Evolutionary conservation across 306 rosid species (phyloP).

Genomic region (Sicyos baderoa): DNA sequence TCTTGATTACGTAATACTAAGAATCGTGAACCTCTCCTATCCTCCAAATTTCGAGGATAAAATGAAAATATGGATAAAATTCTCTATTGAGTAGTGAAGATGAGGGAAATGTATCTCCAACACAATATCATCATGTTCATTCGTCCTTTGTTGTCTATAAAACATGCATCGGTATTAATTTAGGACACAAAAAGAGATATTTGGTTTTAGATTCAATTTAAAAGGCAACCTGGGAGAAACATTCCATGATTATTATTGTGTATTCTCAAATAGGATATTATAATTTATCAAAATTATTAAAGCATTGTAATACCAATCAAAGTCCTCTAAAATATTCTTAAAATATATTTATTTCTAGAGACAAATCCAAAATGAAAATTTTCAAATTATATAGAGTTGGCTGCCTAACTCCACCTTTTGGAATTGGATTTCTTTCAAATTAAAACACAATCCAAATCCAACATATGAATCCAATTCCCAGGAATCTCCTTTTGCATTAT

Average conservation of each 20-base stretch:
- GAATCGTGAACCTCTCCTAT: not conserved
- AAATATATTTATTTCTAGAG: not conserved
- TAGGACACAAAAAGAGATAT: not conserved
- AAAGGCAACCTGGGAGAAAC: no score
- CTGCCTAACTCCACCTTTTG: not conserved
- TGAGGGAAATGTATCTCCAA: no score
- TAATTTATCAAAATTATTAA: not conserved
- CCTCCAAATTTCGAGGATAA: not conserved
- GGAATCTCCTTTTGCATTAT: not conserved
- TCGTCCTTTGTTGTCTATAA: no score
- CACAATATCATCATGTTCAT: no score
- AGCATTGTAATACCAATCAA: not conserved
- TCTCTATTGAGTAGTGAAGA: not conserved
- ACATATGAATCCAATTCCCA: constrained; percentile 16
- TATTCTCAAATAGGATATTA: not conserved
- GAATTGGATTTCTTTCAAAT: constrained; percentile 7
- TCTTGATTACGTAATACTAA: not conserved
- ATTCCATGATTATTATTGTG: not conserved
- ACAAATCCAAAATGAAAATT: not conserved
- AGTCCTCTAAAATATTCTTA: not conserved
- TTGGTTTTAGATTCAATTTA: not conserved
- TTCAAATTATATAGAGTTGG: not conserved
- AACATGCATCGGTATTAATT: not conserved
- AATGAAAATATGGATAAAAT: not conserved
- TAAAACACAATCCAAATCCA: not conserved